Evolutionary conservation across 2,329 filamentous ascomycete species (phyloP), one percentile per base, ranked within the genome.

Genomic region (Myriosclerotinia curreyana): DNA sequence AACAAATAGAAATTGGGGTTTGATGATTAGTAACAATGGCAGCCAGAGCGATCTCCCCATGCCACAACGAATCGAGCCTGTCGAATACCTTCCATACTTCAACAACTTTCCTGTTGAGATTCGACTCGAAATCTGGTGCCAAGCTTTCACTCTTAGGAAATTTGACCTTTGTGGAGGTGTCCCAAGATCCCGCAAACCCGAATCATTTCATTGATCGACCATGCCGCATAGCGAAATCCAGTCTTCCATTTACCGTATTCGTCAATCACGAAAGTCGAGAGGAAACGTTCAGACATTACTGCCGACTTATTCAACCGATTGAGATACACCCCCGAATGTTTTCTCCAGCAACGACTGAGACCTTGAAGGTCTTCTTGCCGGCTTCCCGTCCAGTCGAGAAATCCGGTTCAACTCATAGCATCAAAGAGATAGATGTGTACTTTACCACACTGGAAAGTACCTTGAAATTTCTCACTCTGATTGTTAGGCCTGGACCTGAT

Each of bases 81-180:
- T 22, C 12, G 7, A 54, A 25, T 15, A 9, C 5, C 38, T 40
- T 40, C 34, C 11, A 36, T 22, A 17, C 34, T 54, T 54, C 34
- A 22, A 36, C 8, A 5, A 14, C 7, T 5, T 59, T 3, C 55
- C 55, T 3, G 3, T 15, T 8, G 31, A 38, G 20, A n/a, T 59
- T 36, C 55, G 55, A 9, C 3, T 5, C 2, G 6, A 49, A 12
- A 49, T 59, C 6, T 59, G 55, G 55, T 28, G 42, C 22, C 2
- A 17, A 1, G 7, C 20, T 22, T 34, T 38, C 8, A 31, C 44
- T 36, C 25, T 11, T 4, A 46, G 55, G 22, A 28, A n/a, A 22
- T 17, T 59, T 25, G n/a, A 59, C 17, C 40, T 59, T n/a, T 42
- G 55, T 48, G 55, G 49, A 49, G 55, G 42, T 17, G n/a, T 28